phyloP scores from a whole-genome alignment of 2,329 filamentous ascomycete species.

The Coniochaeta prunicola region DNA sequence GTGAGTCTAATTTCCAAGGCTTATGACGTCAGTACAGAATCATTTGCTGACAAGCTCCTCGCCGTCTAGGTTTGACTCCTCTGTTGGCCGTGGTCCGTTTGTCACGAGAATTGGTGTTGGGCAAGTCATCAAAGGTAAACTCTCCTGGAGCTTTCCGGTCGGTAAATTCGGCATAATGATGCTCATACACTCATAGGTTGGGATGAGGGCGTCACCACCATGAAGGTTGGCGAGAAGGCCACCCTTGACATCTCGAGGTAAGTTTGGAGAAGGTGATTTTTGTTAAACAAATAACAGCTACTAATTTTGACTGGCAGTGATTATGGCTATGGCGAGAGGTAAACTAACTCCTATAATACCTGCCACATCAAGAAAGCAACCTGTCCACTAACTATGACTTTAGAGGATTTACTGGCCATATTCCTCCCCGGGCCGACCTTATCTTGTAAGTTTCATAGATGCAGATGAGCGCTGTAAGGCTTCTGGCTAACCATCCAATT shows the following conservation, averaged over 20 bases:
- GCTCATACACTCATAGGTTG: conserved; percentile 46
- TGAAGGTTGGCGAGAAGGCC: conserved; percentile 88
- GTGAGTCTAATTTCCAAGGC: conserved; percentile 33
- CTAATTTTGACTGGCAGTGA: conserved; percentile 34
- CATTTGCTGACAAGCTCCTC: conserved; percentile 12
- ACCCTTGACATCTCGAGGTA: conserved; percentile 75
- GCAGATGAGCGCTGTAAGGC: too few species aligned
- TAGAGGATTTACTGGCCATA: conserved; percentile 72
- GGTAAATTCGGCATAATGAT: conserved; percentile 1
- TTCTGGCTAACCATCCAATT: neutral
- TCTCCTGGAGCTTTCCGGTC: conserved; percentile 9
- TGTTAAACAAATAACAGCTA: neutral
- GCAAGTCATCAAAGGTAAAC: conserved; percentile 76
- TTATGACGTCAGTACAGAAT: neutral
- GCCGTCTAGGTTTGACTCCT: conserved; percentile 74
- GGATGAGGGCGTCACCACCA: conserved; percentile 78
- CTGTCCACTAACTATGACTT: neutral
- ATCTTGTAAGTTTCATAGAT: conserved; percentile 63
- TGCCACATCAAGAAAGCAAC: too few species aligned
- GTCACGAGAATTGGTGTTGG: conserved; percentile 72
- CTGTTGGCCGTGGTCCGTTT: conserved; percentile 70
- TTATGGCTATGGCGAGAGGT: conserved; percentile 57
- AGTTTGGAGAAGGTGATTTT: conserved; percentile 16
- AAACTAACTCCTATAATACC: conserved; percentile 22
- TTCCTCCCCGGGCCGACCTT: conserved; percentile 67